Percentiles rank a stretch among this genome's conserved stretches.
Conservation (phyloP, 345 rosid species). For the Noccaea caerulescens region DNA sequence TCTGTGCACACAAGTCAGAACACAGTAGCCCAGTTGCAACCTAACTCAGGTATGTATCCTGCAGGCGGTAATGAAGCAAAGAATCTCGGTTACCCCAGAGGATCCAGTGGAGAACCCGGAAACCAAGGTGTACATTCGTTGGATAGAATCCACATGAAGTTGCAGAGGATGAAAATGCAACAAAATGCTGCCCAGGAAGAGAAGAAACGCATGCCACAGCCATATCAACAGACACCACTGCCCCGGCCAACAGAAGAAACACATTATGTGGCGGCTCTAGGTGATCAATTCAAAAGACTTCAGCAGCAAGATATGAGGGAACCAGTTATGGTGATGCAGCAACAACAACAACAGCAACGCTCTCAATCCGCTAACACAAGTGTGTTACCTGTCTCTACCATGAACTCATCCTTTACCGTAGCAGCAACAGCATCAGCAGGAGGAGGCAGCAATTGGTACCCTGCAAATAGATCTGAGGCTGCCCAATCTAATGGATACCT, state of each 20-base stretch:
- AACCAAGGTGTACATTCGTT: slow-evolving; percentile 53
- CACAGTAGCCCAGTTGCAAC: slow-evolving; percentile 52
- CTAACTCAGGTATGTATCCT: slow-evolving; percentile 48
- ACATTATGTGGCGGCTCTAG: slow-evolving; percentile 48
- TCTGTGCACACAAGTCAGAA: slow-evolving; percentile 46
- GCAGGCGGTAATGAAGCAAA: slow-evolving; percentile 56
- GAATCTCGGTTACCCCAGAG: slow-evolving; percentile 62
- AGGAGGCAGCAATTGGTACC: slow-evolving; percentile 52
- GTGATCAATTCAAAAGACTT: slow-evolving; percentile 61
- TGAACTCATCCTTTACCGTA: slow-evolving; percentile 58
- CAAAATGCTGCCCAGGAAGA: slow-evolving; percentile 52
- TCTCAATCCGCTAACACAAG: slow-evolving; percentile 55
- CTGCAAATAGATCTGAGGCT: slow-evolving; percentile 56
- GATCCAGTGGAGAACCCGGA: slow-evolving; percentile 51
- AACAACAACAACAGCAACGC: slow-evolving; percentile 45
- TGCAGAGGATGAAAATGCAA: slow-evolving; percentile 67
- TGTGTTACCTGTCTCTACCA: slow-evolving; percentile 55
- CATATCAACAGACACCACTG: slow-evolving; percentile 56
- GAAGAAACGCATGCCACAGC: slow-evolving; percentile 55
- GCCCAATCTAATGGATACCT: slow-evolving; percentile 61
- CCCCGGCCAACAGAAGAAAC: slow-evolving; percentile 58
- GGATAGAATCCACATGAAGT: slow-evolving; percentile 60
- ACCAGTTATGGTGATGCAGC: slow-evolving; percentile 72
- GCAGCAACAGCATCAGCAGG: slow-evolving; percentile 53
- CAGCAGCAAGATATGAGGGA: slow-evolving; percentile 71